A percentile compares a stretch with the other conserved stretches of the same genome.
Evolutionary conservation across 441 rosid species (phyloP).

Genomic region (Sinapis alba): DNA sequence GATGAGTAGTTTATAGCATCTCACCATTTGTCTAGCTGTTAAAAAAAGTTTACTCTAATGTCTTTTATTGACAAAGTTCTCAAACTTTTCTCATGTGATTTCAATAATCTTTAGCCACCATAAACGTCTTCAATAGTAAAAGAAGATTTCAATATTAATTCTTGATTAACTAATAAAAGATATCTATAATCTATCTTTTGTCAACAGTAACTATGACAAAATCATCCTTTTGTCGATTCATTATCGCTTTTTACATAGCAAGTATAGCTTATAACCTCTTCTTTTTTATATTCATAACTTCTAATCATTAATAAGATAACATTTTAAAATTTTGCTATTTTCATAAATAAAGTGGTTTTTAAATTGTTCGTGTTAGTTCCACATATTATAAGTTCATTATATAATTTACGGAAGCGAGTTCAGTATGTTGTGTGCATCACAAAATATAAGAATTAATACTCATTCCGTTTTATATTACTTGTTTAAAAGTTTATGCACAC

Average conservation of each 20-base stretch:
- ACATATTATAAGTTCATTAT: not conserved
- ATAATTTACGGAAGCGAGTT: not conserved
- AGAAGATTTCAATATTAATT: not conserved
- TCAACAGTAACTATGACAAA: not conserved
- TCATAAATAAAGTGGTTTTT: not conserved
- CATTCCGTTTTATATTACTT: too few relatives aligned
- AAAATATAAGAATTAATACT: not conserved
- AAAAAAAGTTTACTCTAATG: not conserved
- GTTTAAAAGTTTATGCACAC: too few relatives aligned
- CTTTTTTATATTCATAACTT: not conserved
- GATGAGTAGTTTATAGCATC: not conserved
- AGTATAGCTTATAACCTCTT: not conserved
- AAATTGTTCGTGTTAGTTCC: not conserved
- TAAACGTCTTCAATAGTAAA: not conserved
- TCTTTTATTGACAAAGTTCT: not conserved
- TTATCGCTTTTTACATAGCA: not conserved
- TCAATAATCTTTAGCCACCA: not conserved
- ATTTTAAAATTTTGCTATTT: not conserved
- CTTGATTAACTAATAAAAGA: not conserved
- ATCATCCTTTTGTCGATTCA: not conserved
- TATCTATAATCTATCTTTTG: not conserved
- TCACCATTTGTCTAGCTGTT: not conserved
- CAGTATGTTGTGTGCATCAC: not conserved
- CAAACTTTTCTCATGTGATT: not conserved
- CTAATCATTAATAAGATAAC: not conserved